Evolutionary conservation across 192 early-diverging fungal species (phyloP).

Genomic region (Endogone sp.): DNA sequence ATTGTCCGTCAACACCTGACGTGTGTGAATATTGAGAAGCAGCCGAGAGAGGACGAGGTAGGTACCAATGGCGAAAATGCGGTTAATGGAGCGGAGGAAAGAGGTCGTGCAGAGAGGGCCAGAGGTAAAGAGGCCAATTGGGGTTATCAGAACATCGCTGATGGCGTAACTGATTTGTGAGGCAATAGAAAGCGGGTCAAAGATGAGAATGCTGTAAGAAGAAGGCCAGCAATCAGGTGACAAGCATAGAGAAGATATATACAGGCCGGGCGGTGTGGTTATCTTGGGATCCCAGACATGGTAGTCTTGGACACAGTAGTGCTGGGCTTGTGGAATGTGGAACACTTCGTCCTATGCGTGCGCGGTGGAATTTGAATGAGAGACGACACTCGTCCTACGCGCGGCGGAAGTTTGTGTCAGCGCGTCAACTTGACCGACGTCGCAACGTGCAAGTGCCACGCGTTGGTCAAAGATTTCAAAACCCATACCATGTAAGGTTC

Average conservation of each 20-base stretch:
- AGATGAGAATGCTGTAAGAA: not conserved
- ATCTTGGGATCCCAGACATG: constrained; percentile 85
- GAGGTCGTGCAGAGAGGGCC: constrained; percentile 31
- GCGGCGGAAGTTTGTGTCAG: too few relatives aligned
- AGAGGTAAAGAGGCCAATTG: not conserved
- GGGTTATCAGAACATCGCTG: not conserved
- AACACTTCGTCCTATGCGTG: constrained; percentile 85
- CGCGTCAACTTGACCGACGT: not conserved
- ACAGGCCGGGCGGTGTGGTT: constrained; percentile 97
- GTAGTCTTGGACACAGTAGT: constrained; percentile 73
- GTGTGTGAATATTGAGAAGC: constrained; percentile 34
- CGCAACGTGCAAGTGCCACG: not conserved
- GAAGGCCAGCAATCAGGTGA: not conserved
- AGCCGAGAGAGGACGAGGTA: constrained; percentile 43
- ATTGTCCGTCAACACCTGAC: not conserved
- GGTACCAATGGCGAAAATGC: constrained; percentile 54
- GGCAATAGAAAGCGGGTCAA: not conserved
- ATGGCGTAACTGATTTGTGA: constrained; percentile 3
- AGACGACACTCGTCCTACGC: too few relatives aligned
- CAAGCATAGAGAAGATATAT: constrained; percentile 21
- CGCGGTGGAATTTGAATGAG: constrained; percentile 1
- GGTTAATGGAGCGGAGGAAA: constrained; percentile 61
- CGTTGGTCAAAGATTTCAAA: not conserved
- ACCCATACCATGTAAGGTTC: constrained; percentile 13
- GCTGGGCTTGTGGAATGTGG: constrained; percentile 88